Percentiles rank a stretch among this genome's conserved stretches.
phyloP scores from a whole-genome alignment of 164 flowering plant genomes.

The Berberis vulgaris region DNA sequence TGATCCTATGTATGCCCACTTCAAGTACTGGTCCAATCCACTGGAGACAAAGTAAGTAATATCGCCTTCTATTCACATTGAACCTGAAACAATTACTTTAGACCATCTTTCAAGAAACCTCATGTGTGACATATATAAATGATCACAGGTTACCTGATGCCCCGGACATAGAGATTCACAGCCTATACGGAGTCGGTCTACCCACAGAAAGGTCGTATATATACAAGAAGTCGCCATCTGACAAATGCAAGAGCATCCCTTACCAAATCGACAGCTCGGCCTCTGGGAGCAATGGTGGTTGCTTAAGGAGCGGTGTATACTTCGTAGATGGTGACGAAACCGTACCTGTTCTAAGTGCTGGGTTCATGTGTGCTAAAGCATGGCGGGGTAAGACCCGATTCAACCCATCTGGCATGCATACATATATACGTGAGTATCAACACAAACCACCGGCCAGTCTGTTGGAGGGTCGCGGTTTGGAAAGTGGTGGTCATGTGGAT shows the following conservation, averaged over 20 bases:
- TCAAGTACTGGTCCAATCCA: conserved; percentile 85
- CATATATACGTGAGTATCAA: conserved; percentile 49
- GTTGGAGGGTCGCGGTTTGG: conserved; percentile 54
- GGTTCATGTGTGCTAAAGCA: conserved; percentile 80
- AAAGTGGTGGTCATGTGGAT: conserved; percentile 70
- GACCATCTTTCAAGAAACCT: not conserved
- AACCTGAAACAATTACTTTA: not conserved
- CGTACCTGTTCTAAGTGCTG: conserved; percentile 64
- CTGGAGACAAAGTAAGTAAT: conserved; percentile 55
- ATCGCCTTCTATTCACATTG: conserved; percentile 1
- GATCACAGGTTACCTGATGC: conserved; percentile 54
- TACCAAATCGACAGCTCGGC: conserved; percentile 54
- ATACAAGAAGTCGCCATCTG: conserved; percentile 42
- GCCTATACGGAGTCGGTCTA: conserved; percentile 62
- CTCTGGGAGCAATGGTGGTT: conserved; percentile 28
- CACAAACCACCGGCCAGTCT: conserved; percentile 57
- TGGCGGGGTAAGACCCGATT: conserved; percentile 64
- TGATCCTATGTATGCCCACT: conserved; percentile 58
- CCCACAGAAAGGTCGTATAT: conserved; percentile 78
- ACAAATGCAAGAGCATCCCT: conserved; percentile 58
- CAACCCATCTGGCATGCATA: conserved; percentile 59
- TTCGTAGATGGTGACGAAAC: conserved; percentile 69
- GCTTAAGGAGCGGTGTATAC: conserved; percentile 49
- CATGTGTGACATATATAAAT: not conserved
- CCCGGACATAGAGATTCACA: conserved; percentile 70